Conservation (phyloP, 2,329 filamentous ascomycete genomes). For the Magnaporthiopsis poae region DNA sequence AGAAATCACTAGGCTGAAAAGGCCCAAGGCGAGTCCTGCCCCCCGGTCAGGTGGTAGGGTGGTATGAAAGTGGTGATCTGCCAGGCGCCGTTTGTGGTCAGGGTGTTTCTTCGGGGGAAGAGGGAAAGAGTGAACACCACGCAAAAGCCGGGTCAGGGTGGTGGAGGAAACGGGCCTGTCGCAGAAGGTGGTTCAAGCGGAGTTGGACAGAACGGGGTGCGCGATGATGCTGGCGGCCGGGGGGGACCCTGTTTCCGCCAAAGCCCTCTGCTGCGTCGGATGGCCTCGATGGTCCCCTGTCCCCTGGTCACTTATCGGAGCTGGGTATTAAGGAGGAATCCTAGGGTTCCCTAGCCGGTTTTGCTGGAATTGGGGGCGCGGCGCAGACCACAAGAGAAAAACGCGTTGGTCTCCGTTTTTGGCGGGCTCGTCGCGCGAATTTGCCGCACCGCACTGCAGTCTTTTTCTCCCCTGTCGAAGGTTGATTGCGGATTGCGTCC, state of each 20-base stretch:
- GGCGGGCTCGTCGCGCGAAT: neutral
- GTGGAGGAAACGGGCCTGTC: neutral
- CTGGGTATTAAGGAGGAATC: neutral
- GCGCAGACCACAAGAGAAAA: neutral
- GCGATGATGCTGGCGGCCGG: neutral
- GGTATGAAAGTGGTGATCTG: neutral
- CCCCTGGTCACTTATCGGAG: neutral
- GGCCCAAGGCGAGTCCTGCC: neutral
- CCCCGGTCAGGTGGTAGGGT: neutral
- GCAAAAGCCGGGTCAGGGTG: neutral
- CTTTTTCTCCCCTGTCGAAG: neutral
- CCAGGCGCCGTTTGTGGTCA: neutral
- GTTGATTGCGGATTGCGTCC: neutral
- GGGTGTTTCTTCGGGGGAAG: slow-evolving; percentile 1
- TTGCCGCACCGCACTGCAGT: neutral
- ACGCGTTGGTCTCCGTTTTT: neutral
- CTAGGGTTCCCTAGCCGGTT: neutral
- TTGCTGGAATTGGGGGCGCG: neutral
- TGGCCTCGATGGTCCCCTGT: neutral
- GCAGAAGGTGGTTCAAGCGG: slow-evolving; percentile 5
- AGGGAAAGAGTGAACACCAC: neutral
- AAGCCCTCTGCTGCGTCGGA: neutral
- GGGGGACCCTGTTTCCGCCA: neutral
- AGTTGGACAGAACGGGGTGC: neutral
- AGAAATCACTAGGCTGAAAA: slow-evolving; percentile 1